phyloP scores from a whole-genome alignment of 116 monocot genomes.

The Phalaenopsis hybrid region DNA sequence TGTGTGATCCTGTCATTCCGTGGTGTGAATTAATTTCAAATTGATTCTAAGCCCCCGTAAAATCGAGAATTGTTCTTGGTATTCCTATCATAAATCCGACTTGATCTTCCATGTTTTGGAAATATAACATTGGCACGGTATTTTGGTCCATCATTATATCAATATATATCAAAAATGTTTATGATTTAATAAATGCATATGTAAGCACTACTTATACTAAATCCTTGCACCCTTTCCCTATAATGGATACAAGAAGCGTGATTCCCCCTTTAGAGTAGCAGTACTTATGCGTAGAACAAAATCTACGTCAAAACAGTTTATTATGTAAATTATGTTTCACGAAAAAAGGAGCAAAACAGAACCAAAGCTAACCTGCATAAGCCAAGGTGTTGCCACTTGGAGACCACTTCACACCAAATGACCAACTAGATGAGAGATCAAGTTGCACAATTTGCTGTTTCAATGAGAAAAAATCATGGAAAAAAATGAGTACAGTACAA shows the following conservation, averaged over 20 bases:
- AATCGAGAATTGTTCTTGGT: too few relatives aligned
- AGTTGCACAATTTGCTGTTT: slow-evolving; percentile 92
- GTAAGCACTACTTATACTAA: background rate
- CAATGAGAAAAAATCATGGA: background rate
- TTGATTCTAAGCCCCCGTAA: too few relatives aligned
- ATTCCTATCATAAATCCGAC: background rate
- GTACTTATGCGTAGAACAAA: background rate
- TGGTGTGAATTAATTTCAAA: too few relatives aligned
- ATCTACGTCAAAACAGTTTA: too few relatives aligned
- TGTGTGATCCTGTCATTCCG: too few relatives aligned
- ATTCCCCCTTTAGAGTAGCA: background rate
- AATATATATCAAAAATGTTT: background rate
- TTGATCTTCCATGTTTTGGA: background rate
- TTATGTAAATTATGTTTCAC: background rate
- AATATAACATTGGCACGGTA: background rate
- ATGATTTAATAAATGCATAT: background rate
- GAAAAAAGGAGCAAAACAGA: slow-evolving; percentile 4
- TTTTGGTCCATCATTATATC: background rate
- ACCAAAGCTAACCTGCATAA: slow-evolving; percentile 69
- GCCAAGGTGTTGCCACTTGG: slow-evolving; percentile 87
- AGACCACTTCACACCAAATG: slow-evolving; percentile 95
- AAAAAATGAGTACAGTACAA: too few relatives aligned
- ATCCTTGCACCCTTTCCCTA: background rate
- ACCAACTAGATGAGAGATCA: slow-evolving; percentile 86
- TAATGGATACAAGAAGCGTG: background rate